These are phyloP conservation scores for Pseudotsuga menziesii DNA, from an alignment of 75 land plant species.

Conservation along the genomic window DNA sequence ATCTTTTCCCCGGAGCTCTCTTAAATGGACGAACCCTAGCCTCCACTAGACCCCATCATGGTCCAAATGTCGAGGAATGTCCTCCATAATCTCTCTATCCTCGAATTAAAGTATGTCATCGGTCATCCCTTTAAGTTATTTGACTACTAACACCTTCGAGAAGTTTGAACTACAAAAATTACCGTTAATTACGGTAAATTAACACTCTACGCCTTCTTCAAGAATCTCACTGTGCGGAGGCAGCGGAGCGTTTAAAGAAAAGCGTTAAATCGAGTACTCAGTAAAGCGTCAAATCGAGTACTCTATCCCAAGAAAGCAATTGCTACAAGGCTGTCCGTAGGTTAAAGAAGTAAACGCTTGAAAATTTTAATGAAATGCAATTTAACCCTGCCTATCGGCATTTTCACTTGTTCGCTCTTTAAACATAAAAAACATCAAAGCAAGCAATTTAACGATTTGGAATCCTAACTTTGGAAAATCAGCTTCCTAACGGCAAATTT, in stretches of 20 bases:
- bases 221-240: too few relatives aligned
- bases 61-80: not conserved
- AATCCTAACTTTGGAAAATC: not conserved
- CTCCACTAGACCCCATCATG: not conserved
- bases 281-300: too few relatives aligned
- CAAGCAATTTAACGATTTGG: not conserved
- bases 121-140: not conserved
- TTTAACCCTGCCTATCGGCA: too few relatives aligned
- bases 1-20: not conserved
- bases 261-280: too few relatives aligned
- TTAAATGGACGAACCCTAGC: not conserved
- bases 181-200: too few relatives aligned
- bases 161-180: not conserved
- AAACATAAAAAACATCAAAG: not conserved
- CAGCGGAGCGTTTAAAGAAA: too few relatives aligned
- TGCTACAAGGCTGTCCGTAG: too few relatives aligned
- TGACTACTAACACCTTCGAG: not conserved
- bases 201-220: too few relatives aligned
- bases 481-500: not conserved
- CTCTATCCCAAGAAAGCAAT: too few relatives aligned
- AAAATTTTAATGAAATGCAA: too few relatives aligned
- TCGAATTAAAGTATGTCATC: not conserved
- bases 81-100: not conserved
- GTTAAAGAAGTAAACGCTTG: too few relatives aligned
- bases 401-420: too few relatives aligned